Evolutionary conservation across 371 early-diverging fungal genomes (phyloP).

Genomic region (Mortierella sp.): DNA sequence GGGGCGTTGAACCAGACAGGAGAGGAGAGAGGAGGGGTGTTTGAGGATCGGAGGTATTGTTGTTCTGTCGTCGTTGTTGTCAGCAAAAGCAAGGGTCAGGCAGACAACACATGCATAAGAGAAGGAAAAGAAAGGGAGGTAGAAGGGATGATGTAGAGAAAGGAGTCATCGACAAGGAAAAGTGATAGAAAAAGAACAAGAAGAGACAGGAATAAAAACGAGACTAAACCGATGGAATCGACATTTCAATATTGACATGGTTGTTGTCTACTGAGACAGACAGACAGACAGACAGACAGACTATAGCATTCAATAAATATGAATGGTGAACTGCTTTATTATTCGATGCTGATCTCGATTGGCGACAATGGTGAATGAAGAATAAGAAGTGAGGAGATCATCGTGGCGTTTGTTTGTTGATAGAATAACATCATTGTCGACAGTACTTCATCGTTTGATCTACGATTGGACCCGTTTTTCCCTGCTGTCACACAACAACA

Average conservation of each 20-base stretch:
- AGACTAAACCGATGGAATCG: not conserved
- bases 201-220: not conserved
- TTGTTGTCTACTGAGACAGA: not conserved
- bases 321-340: too few relatives aligned
- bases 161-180: not conserved
- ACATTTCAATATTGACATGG: not conserved
- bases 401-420: too few relatives aligned
- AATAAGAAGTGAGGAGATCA: too few relatives aligned
- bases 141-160: not conserved
- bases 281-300: too few relatives aligned
- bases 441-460: too few relatives aligned
- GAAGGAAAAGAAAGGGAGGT: not conserved
- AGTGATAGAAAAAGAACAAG: not conserved
- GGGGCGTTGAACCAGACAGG: not conserved
- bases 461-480: too few relatives aligned
- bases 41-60: constrained; percentile 8
- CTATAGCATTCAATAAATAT: too few relatives aligned
- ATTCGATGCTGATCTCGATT: too few relatives aligned
- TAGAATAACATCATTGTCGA: too few relatives aligned
- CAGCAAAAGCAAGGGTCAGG: not conserved
- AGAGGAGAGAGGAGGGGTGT: not conserved
- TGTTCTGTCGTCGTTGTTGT: too few relatives aligned
- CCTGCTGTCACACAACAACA: not conserved
- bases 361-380: too few relatives aligned
- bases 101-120: not conserved